phyloP scores from a whole-genome alignment of 1,284 basidiomycete species.

The Polyporus tsugae region DNA sequence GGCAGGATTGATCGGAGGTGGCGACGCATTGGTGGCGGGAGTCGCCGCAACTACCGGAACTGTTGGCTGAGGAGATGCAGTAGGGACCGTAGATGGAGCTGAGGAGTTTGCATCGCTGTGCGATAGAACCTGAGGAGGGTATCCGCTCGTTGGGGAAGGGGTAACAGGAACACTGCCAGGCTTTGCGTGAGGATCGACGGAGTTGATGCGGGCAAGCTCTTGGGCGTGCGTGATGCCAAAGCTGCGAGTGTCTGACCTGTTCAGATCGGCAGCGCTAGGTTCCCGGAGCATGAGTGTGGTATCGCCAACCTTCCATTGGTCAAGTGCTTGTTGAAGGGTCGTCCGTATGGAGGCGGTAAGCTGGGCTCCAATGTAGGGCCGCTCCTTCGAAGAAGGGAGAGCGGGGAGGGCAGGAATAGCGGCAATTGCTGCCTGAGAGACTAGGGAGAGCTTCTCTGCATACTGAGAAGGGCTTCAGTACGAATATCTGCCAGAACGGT shows the following conservation, averaged over 20 bases:
- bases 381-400: constrained; percentile 61
- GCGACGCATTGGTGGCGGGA: constrained; percentile 39
- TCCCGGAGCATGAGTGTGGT: constrained; percentile 57
- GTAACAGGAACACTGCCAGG: constrained; percentile 50
- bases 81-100: constrained; percentile 14
- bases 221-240: constrained; percentile 83
- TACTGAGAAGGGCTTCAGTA: constrained; percentile 53
- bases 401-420: constrained; percentile 68
- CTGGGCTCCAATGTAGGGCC: constrained; percentile 67
- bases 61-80: constrained; percentile 26
- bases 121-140: constrained; percentile 30
- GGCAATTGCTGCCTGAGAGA: constrained; percentile 72
- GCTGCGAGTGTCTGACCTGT: constrained; percentile 75
- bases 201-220: constrained; percentile 68
- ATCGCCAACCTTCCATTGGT: constrained; percentile 75
- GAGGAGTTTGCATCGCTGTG: constrained; percentile 21
- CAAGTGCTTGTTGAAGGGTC: constrained; percentile 77
- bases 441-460: constrained; percentile 76
- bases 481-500: background rate
- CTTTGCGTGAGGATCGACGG: constrained; percentile 43
- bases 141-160: constrained; percentile 43
- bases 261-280: constrained; percentile 58
- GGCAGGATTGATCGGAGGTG: constrained; percentile 57
- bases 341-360: constrained; percentile 74
- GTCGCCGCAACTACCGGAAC: constrained; percentile 15